phyloP scores from a whole-genome alignment of 1,284 basidiomycete genomes.

The Moesziomyces parantarcticus region DNA sequence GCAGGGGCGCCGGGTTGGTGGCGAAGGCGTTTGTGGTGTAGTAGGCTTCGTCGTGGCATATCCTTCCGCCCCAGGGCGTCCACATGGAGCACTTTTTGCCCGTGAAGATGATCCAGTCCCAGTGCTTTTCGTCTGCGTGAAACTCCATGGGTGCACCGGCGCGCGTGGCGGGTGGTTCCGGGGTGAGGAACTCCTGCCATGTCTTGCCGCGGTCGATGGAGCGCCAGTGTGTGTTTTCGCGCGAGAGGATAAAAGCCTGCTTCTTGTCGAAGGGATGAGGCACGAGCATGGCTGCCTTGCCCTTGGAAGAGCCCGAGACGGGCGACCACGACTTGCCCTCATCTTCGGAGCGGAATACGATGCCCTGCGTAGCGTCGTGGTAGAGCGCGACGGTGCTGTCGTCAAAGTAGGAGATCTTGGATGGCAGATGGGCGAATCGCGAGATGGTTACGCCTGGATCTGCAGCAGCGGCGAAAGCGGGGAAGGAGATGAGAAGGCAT shows the following conservation, averaged over 20 bases:
- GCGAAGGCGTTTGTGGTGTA: slow-evolving; percentile 63
- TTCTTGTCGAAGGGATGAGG: slow-evolving; percentile 85
- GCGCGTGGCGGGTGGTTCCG: slow-evolving; percentile 53
- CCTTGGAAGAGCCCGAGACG: slow-evolving; percentile 75
- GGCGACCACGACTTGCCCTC: slow-evolving; percentile 86
- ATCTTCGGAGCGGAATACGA: slow-evolving; percentile 83
- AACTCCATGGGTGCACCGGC: slow-evolving; percentile 61
- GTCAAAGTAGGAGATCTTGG: slow-evolving; percentile 89
- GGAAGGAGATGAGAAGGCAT: slow-evolving; percentile 3
- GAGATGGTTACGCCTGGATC: slow-evolving; percentile 69
- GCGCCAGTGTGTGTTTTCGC: slow-evolving; percentile 59
- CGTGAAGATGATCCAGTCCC: slow-evolving; percentile 60
- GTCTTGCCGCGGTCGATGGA: slow-evolving; percentile 59
- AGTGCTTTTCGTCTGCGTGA: slow-evolving; percentile 60
- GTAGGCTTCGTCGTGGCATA: slow-evolving; percentile 69
- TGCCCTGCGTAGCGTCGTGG: slow-evolving; percentile 78
- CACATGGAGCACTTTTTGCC: slow-evolving; percentile 60
- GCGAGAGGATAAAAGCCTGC: slow-evolving; percentile 61
- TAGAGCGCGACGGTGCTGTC: slow-evolving; percentile 85
- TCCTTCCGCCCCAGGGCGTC: slow-evolving; percentile 56
- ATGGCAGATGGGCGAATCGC: slow-evolving; percentile 76
- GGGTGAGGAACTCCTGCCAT: slow-evolving; percentile 63
- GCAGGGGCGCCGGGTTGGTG: slow-evolving; percentile 41
- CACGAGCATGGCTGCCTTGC: slow-evolving; percentile 79
- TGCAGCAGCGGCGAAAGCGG: slow-evolving; percentile 6